These are phyloP conservation scores for Gossypium trilobum DNA, from an alignment of 441 rosid species.

Conservation along the genomic window DNA sequence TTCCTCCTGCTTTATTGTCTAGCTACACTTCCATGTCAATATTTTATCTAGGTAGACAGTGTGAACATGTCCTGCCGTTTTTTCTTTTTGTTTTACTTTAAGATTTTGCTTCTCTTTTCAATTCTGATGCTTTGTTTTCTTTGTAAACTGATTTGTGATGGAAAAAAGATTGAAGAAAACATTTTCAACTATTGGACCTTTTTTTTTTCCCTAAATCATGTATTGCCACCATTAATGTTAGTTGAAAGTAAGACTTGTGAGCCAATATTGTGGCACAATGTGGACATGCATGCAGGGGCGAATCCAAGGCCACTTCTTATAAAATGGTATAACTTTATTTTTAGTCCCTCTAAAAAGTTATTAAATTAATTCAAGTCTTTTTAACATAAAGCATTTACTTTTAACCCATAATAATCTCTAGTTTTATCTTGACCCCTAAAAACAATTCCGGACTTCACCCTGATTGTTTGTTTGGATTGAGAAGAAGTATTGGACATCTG, in stretches of 20 bases:
- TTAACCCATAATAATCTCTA: background rate
- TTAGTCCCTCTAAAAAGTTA: background rate
- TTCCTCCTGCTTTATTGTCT: background rate
- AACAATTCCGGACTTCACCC: background rate
- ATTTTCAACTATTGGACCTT: background rate
- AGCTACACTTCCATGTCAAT: background rate
- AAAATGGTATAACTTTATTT: background rate
- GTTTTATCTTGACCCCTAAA: background rate
- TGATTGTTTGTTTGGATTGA: background rate
- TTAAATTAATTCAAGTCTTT: background rate
- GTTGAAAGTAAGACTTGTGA: background rate
- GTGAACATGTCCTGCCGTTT: background rate
- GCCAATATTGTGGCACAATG: background rate
- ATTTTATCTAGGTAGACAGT: background rate
- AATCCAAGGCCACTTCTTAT: background rate
- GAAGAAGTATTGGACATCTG: background rate
- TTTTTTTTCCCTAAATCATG: background rate
- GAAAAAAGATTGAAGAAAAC: background rate
- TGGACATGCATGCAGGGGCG: background rate
- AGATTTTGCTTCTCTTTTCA: background rate
- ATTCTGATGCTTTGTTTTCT: background rate
- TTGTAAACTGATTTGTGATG: background rate
- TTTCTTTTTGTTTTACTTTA: background rate
- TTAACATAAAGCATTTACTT: background rate
- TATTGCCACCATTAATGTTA: background rate